Evolutionary conservation across 495 filamentous ascomycete genomes (phyloP), one percentile per base, ranked within the genome.

Genomic region (Cetradonia linearis): DNA sequence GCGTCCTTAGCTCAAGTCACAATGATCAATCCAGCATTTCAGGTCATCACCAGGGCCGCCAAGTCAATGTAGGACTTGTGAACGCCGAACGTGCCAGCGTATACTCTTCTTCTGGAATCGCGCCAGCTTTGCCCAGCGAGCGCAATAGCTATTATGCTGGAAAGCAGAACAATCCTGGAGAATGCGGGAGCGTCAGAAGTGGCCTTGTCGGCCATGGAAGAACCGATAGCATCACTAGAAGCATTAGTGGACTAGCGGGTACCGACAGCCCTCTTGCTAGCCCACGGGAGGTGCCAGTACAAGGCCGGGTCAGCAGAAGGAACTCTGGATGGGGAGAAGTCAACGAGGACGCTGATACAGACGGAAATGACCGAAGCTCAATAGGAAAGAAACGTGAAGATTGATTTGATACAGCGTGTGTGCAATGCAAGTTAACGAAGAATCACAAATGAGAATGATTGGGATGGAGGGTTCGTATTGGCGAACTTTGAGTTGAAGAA

Each of bases 11-110:
- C 60, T 83, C 85, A 9, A 92, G 83, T 62, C 77, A 88, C 58
- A 86, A 82, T 44, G 78, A 80, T 54, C 68, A 76, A 48, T 73
- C 77, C 34, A 77, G 72, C 42, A 63, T 73, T 5, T 73, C 81
- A 1, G 72, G 73, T 25, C 61, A 79, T 65, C 66, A 83, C 76
- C 75, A 86, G 76, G 76, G 75, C 65, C 76, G 81, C 27, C 80
- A 82, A 7, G 81, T 79, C 46, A 71, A 83, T 14, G 78, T 83
- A 49, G 81, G 80, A 7, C 74, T 89, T 18, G 82, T 83, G 5
- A 85, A 81, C 59, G 78, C 82, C 36, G 89, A 96, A 71, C 81
- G 91, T 27, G 83, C 87, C 23, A 95, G 91, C 70, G 84, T 96
- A 34, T 93, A 96, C 71, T 92, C 87, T 0, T 79, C 84, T 2